These are phyloP conservation scores for Papiliotrema nemorosa DNA, from an alignment of 1,284 basidiomycete genomes.

Conservation along the genomic window DNA sequence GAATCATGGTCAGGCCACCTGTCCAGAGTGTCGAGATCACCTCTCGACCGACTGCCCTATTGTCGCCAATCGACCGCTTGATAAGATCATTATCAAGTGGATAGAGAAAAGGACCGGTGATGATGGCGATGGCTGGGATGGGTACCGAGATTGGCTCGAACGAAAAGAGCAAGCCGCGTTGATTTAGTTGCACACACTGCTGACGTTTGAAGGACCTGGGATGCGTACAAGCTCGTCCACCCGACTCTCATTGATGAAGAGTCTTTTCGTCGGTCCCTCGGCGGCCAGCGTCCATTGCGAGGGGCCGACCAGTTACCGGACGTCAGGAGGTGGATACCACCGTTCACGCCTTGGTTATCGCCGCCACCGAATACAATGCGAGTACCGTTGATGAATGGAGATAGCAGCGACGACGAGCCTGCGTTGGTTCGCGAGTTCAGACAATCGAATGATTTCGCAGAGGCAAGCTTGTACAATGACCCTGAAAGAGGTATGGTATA, in stretches of 20 bases:
- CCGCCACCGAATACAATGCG: too few species aligned
- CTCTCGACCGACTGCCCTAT: slow-evolving; percentile 1
- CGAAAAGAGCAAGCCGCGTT: slow-evolving; percentile 7
- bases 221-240: neutral
- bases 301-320: neutral
- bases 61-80: slow-evolving; percentile 6
- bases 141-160: slow-evolving; percentile 4
- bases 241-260: neutral
- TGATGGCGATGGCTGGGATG: slow-evolving; percentile 7
- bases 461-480: too few species aligned
- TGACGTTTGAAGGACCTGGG: neutral
- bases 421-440: too few species aligned
- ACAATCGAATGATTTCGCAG: too few species aligned
- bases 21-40: slow-evolving; percentile 6
- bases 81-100: slow-evolving; percentile 10
- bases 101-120: slow-evolving; percentile 4
- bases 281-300: neutral
- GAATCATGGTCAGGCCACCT: slow-evolving; percentile 1
- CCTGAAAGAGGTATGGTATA: too few species aligned
- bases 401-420: too few species aligned
- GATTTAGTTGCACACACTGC: neutral
- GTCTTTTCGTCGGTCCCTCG: neutral
- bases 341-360: neutral
- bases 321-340: neutral
- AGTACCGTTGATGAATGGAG: too few species aligned